phyloP scores from a whole-genome alignment of 2,329 filamentous ascomycete genomes.

The Fusarium pininemorale region DNA sequence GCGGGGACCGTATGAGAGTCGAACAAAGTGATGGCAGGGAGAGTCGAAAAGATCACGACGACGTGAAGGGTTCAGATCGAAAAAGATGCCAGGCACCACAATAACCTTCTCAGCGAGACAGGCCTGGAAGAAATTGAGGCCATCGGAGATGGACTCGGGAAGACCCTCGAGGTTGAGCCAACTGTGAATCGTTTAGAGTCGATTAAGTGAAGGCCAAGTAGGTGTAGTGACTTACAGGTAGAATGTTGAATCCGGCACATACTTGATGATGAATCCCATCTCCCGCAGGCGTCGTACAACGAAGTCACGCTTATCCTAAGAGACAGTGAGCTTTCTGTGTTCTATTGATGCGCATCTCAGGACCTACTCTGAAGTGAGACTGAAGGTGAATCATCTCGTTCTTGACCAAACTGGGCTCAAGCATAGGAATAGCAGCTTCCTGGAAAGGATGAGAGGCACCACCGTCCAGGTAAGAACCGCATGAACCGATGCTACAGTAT shows the following conservation, averaged over 20 bases:
- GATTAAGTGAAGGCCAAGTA: background rate
- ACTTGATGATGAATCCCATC: conserved; percentile 88
- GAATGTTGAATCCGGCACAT: conserved; percentile 90
- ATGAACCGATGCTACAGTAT: conserved; percentile 72
- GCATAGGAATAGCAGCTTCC: conserved; percentile 90
- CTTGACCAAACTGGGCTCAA: conserved; percentile 83
- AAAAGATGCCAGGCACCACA: conserved; percentile 97
- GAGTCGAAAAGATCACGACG: conserved; percentile 92
- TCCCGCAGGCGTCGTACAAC: conserved; percentile 80
- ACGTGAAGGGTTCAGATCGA: conserved; percentile 91
- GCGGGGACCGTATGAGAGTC: conserved; percentile 83
- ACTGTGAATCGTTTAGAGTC: conserved; percentile 30
- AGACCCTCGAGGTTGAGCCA: conserved; percentile 72
- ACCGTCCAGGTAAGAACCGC: conserved; percentile 93
- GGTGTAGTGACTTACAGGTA: conserved; percentile 74
- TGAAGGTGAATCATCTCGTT: conserved; percentile 91
- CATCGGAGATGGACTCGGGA: conserved; percentile 86
- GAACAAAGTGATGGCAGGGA: conserved; percentile 91
- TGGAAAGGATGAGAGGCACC: conserved; percentile 96
- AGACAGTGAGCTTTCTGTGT: background rate
- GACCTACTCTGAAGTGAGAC: conserved; percentile 76
- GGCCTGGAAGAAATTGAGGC: conserved; percentile 95
- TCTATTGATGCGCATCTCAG: background rate
- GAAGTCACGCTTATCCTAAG: conserved; percentile 86
- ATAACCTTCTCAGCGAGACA: conserved; percentile 95